Evolutionary conservation across 1,284 basidiomycete genomes (phyloP).

Genomic region (Porphyrellus sp.): DNA sequence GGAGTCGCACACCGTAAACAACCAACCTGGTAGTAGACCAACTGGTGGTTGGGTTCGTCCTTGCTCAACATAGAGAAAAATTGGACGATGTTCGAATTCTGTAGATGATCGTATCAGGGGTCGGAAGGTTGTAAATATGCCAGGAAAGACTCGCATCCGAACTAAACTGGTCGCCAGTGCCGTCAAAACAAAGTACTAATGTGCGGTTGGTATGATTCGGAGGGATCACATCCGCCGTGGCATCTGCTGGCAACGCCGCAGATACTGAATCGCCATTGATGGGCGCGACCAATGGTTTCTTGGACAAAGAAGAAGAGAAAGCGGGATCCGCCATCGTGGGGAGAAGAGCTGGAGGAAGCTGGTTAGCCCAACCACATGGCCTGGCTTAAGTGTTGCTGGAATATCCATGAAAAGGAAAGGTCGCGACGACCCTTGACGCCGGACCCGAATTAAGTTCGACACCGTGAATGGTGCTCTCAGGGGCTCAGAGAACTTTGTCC

Average conservation of each 20-base stretch:
- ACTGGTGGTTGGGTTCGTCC: constrained; percentile 46
- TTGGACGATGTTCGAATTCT: constrained; percentile 50
- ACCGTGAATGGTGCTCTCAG: too few species aligned
- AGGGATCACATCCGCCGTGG: constrained; percentile 34
- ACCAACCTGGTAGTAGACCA: constrained; percentile 56
- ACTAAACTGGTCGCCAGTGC: constrained; percentile 55
- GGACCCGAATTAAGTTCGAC: constrained; percentile 27
- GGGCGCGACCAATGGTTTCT: constrained; percentile 5
- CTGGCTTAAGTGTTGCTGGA: not conserved
- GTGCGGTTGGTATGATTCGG: constrained; percentile 39
- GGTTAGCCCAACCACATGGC: not conserved
- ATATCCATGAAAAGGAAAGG: constrained; percentile 2
- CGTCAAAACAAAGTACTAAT: constrained; percentile 57
- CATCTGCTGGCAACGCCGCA: not conserved
- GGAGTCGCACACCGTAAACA: constrained; percentile 1
- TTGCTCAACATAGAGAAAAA: constrained; percentile 54
- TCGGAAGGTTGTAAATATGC: not conserved
- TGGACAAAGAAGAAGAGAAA: constrained; percentile 2
- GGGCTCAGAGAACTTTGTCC: too few species aligned
- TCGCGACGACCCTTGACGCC: not conserved
- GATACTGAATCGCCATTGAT: not conserved
- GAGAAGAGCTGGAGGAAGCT: not conserved
- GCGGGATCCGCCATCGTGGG: constrained; percentile 12
- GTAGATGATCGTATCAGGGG: not conserved
- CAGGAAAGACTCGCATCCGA: constrained; percentile 40